These are phyloP conservation scores for Xerocomellus amylosporus DNA, from an alignment of 768 basidiomycete species.

Conservation along the genomic window DNA sequence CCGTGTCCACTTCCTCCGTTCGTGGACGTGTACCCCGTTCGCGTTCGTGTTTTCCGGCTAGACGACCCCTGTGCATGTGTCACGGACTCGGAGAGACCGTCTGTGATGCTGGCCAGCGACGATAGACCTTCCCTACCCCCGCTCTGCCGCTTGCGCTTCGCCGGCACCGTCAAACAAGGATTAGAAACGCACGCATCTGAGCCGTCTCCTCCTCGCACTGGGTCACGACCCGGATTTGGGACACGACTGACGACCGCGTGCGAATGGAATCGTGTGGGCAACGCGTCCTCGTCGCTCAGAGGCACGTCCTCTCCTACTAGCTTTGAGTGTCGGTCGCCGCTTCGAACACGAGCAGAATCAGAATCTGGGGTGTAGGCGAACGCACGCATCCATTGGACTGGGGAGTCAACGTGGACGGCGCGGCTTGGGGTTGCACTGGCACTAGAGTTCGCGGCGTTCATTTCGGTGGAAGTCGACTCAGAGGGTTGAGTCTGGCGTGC, in stretches of 20 bases:
- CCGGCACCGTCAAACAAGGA: neutral
- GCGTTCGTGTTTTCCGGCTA: neutral
- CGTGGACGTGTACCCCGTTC: neutral
- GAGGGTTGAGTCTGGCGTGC: neutral
- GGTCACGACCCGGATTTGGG: neutral
- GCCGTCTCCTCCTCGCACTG: neutral
- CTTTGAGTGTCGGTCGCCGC: neutral
- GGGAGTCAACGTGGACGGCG: neutral
- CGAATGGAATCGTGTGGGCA: constrained; percentile 12
- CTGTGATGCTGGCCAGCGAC: neutral
- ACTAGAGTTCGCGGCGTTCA: neutral
- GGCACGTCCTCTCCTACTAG: neutral
- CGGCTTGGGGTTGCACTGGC: neutral
- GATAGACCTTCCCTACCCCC: neutral
- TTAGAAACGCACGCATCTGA: neutral
- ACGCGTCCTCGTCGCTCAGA: neutral
- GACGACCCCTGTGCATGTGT: neutral
- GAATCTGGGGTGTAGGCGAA: constrained; percentile 20
- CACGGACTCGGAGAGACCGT: neutral
- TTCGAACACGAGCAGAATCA: neutral
- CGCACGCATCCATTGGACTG: constrained; percentile 6
- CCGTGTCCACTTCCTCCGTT: neutral
- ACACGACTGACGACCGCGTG: too few relatives aligned
- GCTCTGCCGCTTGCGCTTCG: constrained; percentile 1
- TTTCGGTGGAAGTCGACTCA: neutral